Evolutionary conservation across 768 basidiomycete species (phyloP).

Genomic region (Xerocomus brunneocitrinus): DNA sequence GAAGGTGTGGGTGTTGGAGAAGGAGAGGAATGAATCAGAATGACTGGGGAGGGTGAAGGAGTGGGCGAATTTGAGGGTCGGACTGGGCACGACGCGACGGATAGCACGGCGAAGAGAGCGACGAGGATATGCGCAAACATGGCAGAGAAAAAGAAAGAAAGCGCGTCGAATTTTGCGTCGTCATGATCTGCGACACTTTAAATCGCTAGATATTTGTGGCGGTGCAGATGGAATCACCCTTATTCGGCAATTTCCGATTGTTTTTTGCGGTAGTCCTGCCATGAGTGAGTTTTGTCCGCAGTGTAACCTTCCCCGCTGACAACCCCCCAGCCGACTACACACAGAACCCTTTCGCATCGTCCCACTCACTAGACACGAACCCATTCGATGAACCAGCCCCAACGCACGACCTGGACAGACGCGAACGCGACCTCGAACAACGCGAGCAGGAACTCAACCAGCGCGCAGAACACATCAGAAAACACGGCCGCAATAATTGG

Average conservation of each 20-base stretch:
- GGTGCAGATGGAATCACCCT: not conserved
- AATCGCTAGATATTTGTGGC: not conserved
- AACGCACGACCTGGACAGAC: conserved; percentile 49
- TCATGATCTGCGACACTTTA: not conserved
- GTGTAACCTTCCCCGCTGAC: not conserved
- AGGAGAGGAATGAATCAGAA: too few species aligned
- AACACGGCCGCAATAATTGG: conserved; percentile 88
- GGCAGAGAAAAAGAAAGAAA: conserved; percentile 5
- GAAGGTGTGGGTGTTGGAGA: not conserved
- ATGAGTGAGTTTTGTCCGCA: conserved; percentile 23
- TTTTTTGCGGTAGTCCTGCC: not conserved
- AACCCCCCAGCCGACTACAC: too few species aligned
- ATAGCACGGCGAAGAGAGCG: conserved; percentile 58
- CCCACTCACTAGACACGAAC: conserved; percentile 80
- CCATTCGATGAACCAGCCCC: conserved; percentile 83
- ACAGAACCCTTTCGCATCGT: conserved; percentile 76
- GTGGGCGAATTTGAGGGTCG: not conserved
- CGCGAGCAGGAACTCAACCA: conserved; percentile 71
- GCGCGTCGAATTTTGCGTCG: not conserved
- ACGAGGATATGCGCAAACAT: conserved; percentile 38
- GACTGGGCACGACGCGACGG: conserved; percentile 40
- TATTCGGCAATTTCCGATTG: conserved; percentile 2
- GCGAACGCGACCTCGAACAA: conserved; percentile 78
- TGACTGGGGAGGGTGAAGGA: too few species aligned
- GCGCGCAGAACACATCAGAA: conserved; percentile 64